Evolutionary conservation across 2,329 filamentous ascomycete genomes (phyloP).

Genomic region (Aspergillus fumigatus): DNA sequence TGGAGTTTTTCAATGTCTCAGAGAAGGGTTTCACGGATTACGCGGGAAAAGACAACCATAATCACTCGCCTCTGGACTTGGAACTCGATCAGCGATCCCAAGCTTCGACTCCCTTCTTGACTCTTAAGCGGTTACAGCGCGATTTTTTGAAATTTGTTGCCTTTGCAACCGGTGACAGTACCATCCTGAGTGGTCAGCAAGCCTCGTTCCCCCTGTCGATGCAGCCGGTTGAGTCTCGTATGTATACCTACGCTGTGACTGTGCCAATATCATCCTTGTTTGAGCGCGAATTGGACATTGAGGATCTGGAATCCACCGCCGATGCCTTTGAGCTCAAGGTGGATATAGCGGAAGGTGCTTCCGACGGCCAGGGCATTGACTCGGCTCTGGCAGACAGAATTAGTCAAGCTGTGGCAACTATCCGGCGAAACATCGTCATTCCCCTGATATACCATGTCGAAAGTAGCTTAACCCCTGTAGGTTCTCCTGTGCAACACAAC

Average conservation of each 20-base stretch:
- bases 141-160: conserved; percentile 67
- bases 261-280: conserved; percentile 57
- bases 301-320: conserved; percentile 61
- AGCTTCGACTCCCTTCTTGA: conserved; percentile 55
- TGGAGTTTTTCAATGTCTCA: conserved; percentile 72
- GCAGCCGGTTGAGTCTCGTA: conserved; percentile 56
- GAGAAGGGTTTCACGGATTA: conserved; percentile 43
- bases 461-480: conserved; percentile 16
- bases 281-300: conserved; percentile 53
- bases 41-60: conserved; percentile 16
- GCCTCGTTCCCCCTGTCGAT: conserved; percentile 59
- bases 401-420: conserved; percentile 55
- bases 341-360: conserved; percentile 29
- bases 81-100: conserved; percentile 38
- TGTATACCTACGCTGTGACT: conserved; percentile 64
- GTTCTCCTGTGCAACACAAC: conserved; percentile 20
- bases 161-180: conserved; percentile 46
- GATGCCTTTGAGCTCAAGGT: conserved; percentile 64
- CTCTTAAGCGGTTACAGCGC: conserved; percentile 63
- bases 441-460: conserved; percentile 55
- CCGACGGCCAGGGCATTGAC: conserved; percentile 28
- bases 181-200: conserved; percentile 29
- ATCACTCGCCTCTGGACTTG: conserved; percentile 22
- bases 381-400: conserved; percentile 46
- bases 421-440: conserved; percentile 59